Base-by-base conservation (phyloP, 257 asterid genomes). In the Scutellaria barbata region DNA sequence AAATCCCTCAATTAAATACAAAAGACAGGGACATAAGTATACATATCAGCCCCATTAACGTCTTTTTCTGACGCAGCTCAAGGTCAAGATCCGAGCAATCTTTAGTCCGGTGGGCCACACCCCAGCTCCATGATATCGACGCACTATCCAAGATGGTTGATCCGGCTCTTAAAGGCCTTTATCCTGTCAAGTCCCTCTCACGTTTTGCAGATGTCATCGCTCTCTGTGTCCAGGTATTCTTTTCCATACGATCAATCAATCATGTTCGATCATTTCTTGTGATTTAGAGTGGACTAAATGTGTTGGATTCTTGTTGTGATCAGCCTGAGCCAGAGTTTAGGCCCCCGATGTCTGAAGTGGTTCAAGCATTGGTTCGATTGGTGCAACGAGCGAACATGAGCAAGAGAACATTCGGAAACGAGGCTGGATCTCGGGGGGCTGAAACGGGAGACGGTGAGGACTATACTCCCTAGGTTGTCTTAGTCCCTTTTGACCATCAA, bases 291-390 rank as follows among this genome's bases (percentile, higher is more conserved):
- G 5, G 10, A 43, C 66, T 47, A 35, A 77, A 42, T 20, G 40
- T 37, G 8, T 41, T 22, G 5, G 14, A 20, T 50, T 52, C 0
- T 39, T 58, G 30, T 41, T 68, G 56, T 54, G 81, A 74, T 57
- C 92, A 94, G 97, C 86, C 93, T 47, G 98, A 94, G 88, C 96
- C 99, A 1, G 99, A 94, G 87, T 94, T 94, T 79, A 82, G 99
- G 81, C 99, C 97, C 16, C 97, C 97, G 5, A 91, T 94, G 90
- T 94, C 97, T 6, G 97, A 94, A 75, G 99, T 94, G 79, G 99
- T 94, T 41, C 85, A 94, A 68, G 96, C 96, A 33, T 83, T 94
- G 88, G 98, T 92, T 41, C 89, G 97, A 1, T 69, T 94, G 77
- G 99, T 91, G 69, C 97, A 94, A 64, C 95, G 98, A 33, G 96